These are phyloP conservation scores for Triangularia setosa DNA, from an alignment of 2,329 filamentous ascomycete species.

Conservation along the genomic window DNA sequence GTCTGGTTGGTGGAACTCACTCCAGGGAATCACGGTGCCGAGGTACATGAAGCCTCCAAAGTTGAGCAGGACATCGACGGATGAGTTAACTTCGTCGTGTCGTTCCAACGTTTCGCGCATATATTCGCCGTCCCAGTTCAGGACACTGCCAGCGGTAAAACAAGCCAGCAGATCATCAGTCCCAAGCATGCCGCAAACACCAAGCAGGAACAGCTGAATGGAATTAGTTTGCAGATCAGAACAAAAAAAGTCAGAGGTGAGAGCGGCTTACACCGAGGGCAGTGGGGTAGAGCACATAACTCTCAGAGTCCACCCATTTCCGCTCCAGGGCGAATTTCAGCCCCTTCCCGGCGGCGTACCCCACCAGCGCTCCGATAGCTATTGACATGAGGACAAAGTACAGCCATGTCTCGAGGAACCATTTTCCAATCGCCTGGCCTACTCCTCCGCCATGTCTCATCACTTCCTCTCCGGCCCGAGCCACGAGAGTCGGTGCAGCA, in stretches of 20 bases:
- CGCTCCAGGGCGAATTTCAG: slow-evolving; percentile 43
- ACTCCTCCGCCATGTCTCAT: slow-evolving; percentile 51
- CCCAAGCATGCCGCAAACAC: slow-evolving; percentile 54
- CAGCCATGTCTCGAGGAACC: slow-evolving; percentile 57
- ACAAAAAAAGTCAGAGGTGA: neutral
- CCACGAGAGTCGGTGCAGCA: neutral
- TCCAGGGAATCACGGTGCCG: slow-evolving; percentile 53
- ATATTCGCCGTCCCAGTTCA: slow-evolving; percentile 62
- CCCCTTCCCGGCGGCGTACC: slow-evolving; percentile 43
- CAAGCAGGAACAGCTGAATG: slow-evolving; percentile 49
- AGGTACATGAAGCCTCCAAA: slow-evolving; percentile 60
- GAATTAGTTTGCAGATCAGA: neutral
- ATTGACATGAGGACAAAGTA: slow-evolving; percentile 55
- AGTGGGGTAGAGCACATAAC: slow-evolving; percentile 49
- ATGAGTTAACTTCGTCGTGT: slow-evolving; percentile 58
- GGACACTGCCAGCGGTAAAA: slow-evolving; percentile 54
- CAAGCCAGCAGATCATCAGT: slow-evolving; percentile 59
- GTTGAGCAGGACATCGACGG: slow-evolving; percentile 56
- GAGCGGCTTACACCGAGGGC: slow-evolving; percentile 38
- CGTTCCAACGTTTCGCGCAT: slow-evolving; percentile 51
- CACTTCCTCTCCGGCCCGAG: slow-evolving; percentile 31
- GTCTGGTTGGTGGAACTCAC: slow-evolving; percentile 49
- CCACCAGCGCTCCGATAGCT: slow-evolving; percentile 49
- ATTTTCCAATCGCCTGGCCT: slow-evolving; percentile 50
- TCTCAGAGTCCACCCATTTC: slow-evolving; percentile 54